Conservation (phyloP, 805 yeast species). For the Nakazawaea siamensis region DNA sequence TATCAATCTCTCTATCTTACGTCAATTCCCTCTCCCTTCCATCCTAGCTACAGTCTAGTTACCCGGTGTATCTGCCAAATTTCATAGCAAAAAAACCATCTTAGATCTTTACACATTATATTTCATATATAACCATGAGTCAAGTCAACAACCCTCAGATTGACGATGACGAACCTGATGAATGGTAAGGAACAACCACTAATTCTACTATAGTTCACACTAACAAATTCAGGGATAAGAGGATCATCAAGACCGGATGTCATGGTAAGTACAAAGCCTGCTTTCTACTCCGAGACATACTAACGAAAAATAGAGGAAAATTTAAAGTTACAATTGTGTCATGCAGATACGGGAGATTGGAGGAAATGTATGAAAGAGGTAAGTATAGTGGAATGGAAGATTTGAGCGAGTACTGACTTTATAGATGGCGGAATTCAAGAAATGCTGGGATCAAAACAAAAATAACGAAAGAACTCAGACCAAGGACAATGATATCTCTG, state of each 20-base stretch:
- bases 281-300: constrained; percentile 7
- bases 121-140: too few relatives aligned
- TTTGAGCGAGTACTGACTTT: neutral
- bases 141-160: too few relatives aligned
- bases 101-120: too few relatives aligned
- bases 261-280: constrained; percentile 29
- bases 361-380: constrained; percentile 61
- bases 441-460: constrained; percentile 32
- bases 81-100: too few relatives aligned
- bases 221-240: constrained; percentile 42
- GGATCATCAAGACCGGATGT: constrained; percentile 74
- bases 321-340: constrained; percentile 62
- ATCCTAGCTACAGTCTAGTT: too few relatives aligned
- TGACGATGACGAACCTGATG: constrained; percentile 68
- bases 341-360: constrained; percentile 81
- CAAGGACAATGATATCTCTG: constrained; percentile 22
- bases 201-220: neutral
- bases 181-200: constrained; percentile 35
- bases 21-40: too few relatives aligned
- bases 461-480: constrained; percentile 31
- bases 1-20: too few relatives aligned
- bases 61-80: too few relatives aligned
- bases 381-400: constrained; percentile 15
- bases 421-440: constrained; percentile 32
- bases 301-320: constrained; percentile 42